A percentile compares a stretch with the other conserved stretches of the same genome.
phyloP scores from a whole-genome alignment of 106 monocot species.

The Acorus gramineus region DNA sequence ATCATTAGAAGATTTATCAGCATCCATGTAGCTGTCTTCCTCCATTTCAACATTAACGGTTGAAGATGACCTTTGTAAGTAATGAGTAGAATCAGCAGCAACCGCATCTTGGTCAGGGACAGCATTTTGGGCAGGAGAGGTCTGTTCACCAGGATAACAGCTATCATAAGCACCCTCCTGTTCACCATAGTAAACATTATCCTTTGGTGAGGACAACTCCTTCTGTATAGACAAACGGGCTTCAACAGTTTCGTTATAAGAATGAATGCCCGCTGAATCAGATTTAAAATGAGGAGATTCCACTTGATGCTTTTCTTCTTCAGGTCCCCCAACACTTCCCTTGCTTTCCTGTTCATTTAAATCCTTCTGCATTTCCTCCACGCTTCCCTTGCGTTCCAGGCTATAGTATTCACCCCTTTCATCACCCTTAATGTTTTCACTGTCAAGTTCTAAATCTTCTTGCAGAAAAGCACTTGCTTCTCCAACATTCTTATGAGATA shows the following conservation, averaged over 20 bases:
- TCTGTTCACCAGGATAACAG: neutral
- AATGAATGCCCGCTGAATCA: neutral
- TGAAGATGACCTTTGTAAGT: neutral
- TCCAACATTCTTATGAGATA: too few species aligned
- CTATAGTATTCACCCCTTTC: too few species aligned
- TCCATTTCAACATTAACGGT: neutral
- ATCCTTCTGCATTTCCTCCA: too few species aligned
- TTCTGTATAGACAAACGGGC: slow-evolving; percentile 2
- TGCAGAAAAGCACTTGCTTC: too few species aligned
- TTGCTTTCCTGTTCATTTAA: too few species aligned
- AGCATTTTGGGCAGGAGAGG: neutral
- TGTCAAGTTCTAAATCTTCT: too few species aligned
- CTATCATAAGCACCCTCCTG: neutral
- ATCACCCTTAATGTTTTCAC: too few species aligned
- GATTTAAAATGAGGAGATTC: neutral
- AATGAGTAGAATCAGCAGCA: slow-evolving; percentile 1
- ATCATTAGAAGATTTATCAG: slow-evolving; percentile 5
- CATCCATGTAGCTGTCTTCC: slow-evolving; percentile 1
- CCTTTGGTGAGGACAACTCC: neutral
- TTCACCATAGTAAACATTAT: slow-evolving; percentile 1
- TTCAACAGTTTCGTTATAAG: slow-evolving; percentile 1
- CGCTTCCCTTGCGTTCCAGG: too few species aligned
- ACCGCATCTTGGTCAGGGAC: neutral
- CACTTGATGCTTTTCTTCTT: neutral
- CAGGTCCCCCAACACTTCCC: too few species aligned